Percentiles rank a stretch among this genome's conserved stretches.
These are phyloP conservation scores for Penicillium sp. DNA, from an alignment of 2,329 filamentous ascomycete genomes.

Conservation along the genomic window DNA sequence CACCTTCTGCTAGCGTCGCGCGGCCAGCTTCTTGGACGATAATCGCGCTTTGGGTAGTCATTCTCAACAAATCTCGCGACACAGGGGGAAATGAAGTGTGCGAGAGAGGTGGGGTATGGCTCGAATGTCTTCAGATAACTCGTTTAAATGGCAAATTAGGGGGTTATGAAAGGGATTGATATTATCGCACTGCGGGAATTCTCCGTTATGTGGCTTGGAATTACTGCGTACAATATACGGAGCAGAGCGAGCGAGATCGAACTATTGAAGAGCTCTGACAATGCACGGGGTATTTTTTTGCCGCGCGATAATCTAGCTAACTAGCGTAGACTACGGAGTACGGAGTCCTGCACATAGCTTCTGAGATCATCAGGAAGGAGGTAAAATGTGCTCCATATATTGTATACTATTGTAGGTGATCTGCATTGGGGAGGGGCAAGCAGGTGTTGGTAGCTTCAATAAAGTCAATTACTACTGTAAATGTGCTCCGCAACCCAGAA, in stretches of 20 bases:
- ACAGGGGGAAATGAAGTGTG: neutral
- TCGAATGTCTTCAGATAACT: neutral
- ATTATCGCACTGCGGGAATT: neutral
- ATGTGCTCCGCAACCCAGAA: neutral
- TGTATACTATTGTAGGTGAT: neutral
- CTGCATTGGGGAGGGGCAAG: neutral
- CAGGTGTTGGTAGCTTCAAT: neutral
- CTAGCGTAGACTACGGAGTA: neutral
- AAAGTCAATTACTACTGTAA: neutral
- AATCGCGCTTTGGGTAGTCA: slow-evolving; percentile 17
- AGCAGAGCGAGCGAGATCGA: neutral
- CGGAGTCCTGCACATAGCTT: neutral
- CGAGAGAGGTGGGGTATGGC: neutral
- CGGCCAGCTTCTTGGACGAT: slow-evolving; percentile 12
- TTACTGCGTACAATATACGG: no score
- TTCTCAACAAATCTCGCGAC: neutral
- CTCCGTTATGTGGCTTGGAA: neutral
- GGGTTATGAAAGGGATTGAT: neutral
- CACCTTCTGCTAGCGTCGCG: slow-evolving; percentile 5
- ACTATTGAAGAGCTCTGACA: neutral
- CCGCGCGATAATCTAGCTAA: neutral
- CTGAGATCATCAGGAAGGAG: neutral
- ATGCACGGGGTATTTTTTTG: neutral
- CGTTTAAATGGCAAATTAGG: neutral
- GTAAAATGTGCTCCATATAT: neutral